Evolutionary conservation across 305 asterid species (phyloP), one percentile per base, ranked within the genome.

Genomic region (Striga hermonthica): DNA sequence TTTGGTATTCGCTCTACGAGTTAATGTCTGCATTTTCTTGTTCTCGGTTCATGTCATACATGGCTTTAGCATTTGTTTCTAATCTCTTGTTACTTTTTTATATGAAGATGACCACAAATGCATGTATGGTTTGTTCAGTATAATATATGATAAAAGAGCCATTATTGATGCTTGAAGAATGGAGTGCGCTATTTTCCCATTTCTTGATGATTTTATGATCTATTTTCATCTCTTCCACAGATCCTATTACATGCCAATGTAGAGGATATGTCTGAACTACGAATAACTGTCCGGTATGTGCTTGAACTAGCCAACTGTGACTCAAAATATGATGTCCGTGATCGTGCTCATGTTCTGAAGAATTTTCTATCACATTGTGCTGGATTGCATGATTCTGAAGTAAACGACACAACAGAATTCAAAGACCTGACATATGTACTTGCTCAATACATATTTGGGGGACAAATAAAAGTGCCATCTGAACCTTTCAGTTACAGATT

Each of bases 301-400:
- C 88, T 93, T 71, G 96, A 86, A 61, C 90, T 93, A 73, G 95
- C 95, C 67, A 86, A 83, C 65, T 83, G 75, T 79, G 99, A 90
- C 85, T 59, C 77, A 81, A 86, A 79, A 68, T 93, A 88, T 81
- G 97, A 93, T 79, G 80, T 90, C 74, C 96, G 97, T 45, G 99
- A 90, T 67, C 99, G 99, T 64, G 92, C 88, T 62, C 92, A 95
- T 74, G 67, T 86, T 56, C 67, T 86, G 71, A 82, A 76, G 83
- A 83, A 79, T 60, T 77, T 90, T 71, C 67, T 86, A 59, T 83
- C 90, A 61, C 76, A 60, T 75, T 70, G 75, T 75, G 57, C 69
- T 64, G 76, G 83, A 60, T 69, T 74, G 31, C 68, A 64, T 68
- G 74, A 79, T 73, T 66, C 40, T 50, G 86, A 76, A 76, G 79